Base-by-base conservation (phyloP, 2,329 filamentous ascomycete species). In the Trichoderma endophyticum region DNA sequence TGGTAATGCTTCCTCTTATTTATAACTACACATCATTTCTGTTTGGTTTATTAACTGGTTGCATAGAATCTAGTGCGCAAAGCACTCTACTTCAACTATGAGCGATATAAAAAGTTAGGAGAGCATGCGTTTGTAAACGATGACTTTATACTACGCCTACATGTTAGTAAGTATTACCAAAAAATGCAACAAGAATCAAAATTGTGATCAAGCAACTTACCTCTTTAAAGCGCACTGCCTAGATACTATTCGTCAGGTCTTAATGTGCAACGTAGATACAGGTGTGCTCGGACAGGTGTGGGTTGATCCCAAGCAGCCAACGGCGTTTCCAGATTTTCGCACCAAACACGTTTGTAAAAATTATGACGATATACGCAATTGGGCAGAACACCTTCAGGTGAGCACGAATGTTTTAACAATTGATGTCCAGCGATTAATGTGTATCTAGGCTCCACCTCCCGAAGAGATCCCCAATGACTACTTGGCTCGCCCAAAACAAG, bases 191-290 rank as follows among this genome's bases (percentile, higher is more conserved):
- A 21, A n/a, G 4, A 24, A 12, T 6, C 12, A 7, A 9, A 2
- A 4, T 4, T 7, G 14, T 18, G 12, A 60, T 21, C n/a, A 21
- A 21, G 11, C 4, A 12, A 7, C 51, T 51, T 7, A 48, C 12
- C 3, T 18, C 0, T 0, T 2, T 8, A 2, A 6, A 79, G 76
- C 76, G 0, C 89, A 91, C 73, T 91, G 89, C 72, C 81, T 91
- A 36, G 89, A 91, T 73, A 87, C 86, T 4, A 72, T 91, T 59
- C 86, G 89, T 1, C 89, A 91, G 76, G 86, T 89, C 18, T 82
- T 91, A 15, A 90, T 90, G 87, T 91, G 89, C 78, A 87, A 85
- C 32, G 82, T 86, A 24, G 89, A 91, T 74, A 85, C 88, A 3
- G 88, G 85, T 1, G 84, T 91, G 0, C 82, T 91, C 0, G 88